Evolutionary conservation across 2,329 filamentous ascomycete genomes (phyloP), one percentile per base, ranked within the genome.

Genomic region (Hortaea sp.): DNA sequence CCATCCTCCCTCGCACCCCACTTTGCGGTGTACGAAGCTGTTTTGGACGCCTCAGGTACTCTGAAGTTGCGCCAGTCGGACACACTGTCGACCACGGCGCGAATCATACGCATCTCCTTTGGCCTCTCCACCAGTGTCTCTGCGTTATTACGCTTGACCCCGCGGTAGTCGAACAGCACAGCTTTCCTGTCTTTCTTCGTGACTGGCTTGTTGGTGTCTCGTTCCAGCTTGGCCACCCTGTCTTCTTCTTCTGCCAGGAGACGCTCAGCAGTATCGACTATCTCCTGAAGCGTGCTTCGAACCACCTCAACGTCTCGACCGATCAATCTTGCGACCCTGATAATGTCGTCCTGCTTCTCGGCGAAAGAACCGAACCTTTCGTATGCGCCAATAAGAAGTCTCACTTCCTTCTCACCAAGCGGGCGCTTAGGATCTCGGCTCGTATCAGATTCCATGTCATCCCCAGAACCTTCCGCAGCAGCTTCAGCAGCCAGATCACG

Each of bases 111-210:
- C 73, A 97, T 84, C 60, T 97, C 90, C 41, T 83, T 79, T 0
- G 92, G 90, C 6, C 94, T 83, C 56, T 97, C 90, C 7, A 95
- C 80, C 45, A 95, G 85, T 0, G 92, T 97, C 66, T 95, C 88
- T 0, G 92, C 92, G 61, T 98, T 98, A 59, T 95, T 79, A 57
- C 94, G 89, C 67, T 94, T 94, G 43, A 95, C 84, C 46, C 89
- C 88, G 40, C 85, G 83, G 66, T 89, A 95, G 63, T 97, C 89
- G 58, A 98, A 95, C 39, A 98, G 72, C 12, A 98, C 87, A 0
- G 92, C 92, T 67, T 98, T 98, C 66, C 88, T 88, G 63, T 98
- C 92, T 66, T 98, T 98, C 72, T 97, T 95, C 0, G 90, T 94
- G 45, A 94, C 69, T 2, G 81, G 76, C 63, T 92, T 94, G 61